Evolutionary conservation across 2,329 filamentous ascomycete species (phyloP), one percentile per base, ranked within the genome.

Genomic region (Volutella citrinella): DNA sequence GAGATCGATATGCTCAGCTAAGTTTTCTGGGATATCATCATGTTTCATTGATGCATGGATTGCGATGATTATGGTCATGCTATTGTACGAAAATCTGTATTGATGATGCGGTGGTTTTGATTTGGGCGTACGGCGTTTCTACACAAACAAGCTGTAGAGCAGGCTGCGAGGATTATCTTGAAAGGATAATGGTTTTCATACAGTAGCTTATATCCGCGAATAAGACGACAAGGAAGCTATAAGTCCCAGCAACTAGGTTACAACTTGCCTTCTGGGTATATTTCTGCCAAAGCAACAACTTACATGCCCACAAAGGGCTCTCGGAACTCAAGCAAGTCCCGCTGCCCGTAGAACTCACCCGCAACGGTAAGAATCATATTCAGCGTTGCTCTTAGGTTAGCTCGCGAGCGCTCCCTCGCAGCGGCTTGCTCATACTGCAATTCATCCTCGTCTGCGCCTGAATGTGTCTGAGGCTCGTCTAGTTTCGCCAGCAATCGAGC

Each of bases 321-420:
- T 38, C 88, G 76, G 42, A 82, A 85, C 51, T 85, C 80, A 30
- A 96, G 72, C 43, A 96, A 63, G 60, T 97, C 91, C 45, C 83
- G 74, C 63, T 97, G 91, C 2, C 91, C 89, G 62, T 90, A 97
- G 46, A 86, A 80, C 63, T 95, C 89, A 50, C 88, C 90, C 29
- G 85, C 82, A 21, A 96, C 74, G 0, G 87, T 93, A 48, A 96
- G 69, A 33, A 96, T 87, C 87, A 95, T 95, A 63, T 94, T 90
- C 20, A 96, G 70, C 24, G 88, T 89, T n/a, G 80, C 83, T 18
- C 76, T 70, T 66, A 70, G 71, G 56, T 74, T 78, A 51, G 68
- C 61, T 23, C 63, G 64, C 23, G 57, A 57, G n/a, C 67, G 57
- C 21, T 52, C 45, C 38, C 47, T 48, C 5, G 54, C 49, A 4